Evolutionary conservation across 345 rosid genomes (phyloP).

Genomic region (Atalantia buxifolia): DNA sequence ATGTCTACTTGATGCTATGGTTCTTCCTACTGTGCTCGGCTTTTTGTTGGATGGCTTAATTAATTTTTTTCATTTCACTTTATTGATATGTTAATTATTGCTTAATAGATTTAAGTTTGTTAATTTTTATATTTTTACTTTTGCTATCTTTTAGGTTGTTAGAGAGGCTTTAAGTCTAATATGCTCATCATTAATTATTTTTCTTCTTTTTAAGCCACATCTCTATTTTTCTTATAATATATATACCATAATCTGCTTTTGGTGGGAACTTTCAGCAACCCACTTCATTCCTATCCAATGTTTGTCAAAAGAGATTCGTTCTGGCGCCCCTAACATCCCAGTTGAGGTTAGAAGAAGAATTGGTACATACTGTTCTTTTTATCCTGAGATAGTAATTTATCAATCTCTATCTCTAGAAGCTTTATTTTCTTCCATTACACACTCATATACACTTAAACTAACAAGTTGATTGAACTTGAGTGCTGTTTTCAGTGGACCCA

Average conservation of each 20-base stretch:
- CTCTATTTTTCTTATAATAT: conserved; percentile 3
- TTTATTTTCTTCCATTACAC: conserved; percentile 5
- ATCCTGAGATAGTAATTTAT: not conserved
- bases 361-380: conserved; percentile 15
- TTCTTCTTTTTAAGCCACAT: not conserved
- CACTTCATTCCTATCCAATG: conserved; percentile 42
- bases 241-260: conserved; percentile 26
- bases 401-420: not conserved
- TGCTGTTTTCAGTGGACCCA: conserved; percentile 19
- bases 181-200: conserved; percentile 1
- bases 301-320: conserved; percentile 37
- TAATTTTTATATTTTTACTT: not conserved
- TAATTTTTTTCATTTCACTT: conserved; percentile 22
- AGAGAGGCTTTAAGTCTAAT: conserved; percentile 23
- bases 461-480: conserved; percentile 6
- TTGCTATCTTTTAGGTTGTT: conserved; percentile 25
- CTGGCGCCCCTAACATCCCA: conserved; percentile 8
- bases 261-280: conserved; percentile 40
- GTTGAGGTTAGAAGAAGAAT: conserved; percentile 12
- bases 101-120: conserved; percentile 19
- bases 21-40: not conserved
- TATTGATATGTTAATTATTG: conserved; percentile 14
- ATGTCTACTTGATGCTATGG: not conserved
- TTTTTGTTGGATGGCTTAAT: not conserved
- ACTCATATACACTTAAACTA: not conserved